phyloP scores from a whole-genome alignment of 257 asterid species.

The Eustoma russellianum region DNA sequence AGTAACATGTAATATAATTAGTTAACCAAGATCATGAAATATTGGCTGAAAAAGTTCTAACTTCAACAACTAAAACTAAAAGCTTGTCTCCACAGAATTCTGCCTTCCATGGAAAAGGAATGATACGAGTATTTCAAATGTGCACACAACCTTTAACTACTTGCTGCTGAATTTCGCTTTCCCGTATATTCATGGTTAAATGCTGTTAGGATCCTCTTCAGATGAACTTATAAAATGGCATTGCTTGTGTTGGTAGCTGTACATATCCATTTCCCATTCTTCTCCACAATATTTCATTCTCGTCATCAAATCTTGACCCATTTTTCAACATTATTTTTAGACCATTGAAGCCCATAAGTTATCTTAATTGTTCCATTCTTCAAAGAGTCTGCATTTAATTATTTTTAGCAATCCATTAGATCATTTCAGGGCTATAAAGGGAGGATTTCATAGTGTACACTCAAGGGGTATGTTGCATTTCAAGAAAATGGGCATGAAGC shows the following conservation, averaged over 20 bases:
- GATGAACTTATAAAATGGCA: constrained; percentile 1
- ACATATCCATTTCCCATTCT: not conserved
- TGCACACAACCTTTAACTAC: not conserved
- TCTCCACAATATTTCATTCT: not conserved
- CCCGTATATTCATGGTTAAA: not conserved
- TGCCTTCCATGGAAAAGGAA: not conserved
- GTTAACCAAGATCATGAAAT: no score
- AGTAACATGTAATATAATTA: no score
- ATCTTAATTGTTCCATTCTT: not conserved
- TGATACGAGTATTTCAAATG: not conserved
- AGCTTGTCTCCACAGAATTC: no score
- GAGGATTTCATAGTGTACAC: constrained; percentile 7
- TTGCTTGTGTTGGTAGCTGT: not conserved
- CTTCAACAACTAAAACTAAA: no score
- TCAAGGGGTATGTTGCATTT: constrained; percentile 5
- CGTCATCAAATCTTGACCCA: no score
- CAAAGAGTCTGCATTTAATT: not conserved
- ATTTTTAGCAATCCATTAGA: not conserved
- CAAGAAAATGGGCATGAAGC: constrained; percentile 21
- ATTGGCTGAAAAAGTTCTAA: no score
- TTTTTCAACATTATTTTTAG: not conserved
- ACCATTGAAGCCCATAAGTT: not conserved
- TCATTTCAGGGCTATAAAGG: constrained; percentile 35
- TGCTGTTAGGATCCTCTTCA: not conserved
- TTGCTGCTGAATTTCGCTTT: not conserved